Evolutionary conservation across 176 grass and related monocot species (phyloP).

Genomic region (Miscanthus lutarioriparius): DNA sequence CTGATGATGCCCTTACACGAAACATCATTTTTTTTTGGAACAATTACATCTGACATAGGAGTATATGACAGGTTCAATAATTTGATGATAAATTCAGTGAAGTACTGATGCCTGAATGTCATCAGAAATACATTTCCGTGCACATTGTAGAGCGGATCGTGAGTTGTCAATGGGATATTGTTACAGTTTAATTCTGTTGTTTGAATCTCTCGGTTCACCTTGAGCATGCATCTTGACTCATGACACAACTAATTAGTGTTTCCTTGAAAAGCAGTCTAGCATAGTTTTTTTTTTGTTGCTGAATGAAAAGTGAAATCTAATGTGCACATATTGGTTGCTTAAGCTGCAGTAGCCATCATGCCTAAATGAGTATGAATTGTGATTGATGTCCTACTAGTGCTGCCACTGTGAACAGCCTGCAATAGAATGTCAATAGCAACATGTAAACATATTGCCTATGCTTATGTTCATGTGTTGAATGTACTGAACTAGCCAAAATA

Average conservation of each 20-base stretch:
- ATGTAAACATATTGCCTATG: not conserved
- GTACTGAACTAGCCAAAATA: not conserved
- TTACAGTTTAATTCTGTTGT: not conserved
- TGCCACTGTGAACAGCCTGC: not conserved
- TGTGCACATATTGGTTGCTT: slow-evolving; percentile 11
- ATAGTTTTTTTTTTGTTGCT: not conserved
- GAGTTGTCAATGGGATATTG: not conserved
- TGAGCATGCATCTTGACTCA: not conserved
- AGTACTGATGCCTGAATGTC: not conserved
- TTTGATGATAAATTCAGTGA: not conserved
- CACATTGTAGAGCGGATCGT: not conserved
- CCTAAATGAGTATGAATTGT: not conserved
- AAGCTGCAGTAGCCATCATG: not conserved
- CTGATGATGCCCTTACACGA: not conserved
- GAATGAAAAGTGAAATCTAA: not conserved
- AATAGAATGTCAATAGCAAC: not conserved
- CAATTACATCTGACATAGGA: not conserved
- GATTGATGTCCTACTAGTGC: not conserved
- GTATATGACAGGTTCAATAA: not conserved
- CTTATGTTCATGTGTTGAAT: slow-evolving; percentile 23
- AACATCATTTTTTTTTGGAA: not conserved
- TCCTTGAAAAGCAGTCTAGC: not conserved
- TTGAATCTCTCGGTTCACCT: not conserved
- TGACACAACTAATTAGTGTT: slow-evolving; percentile 2
- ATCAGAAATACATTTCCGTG: not conserved